These are phyloP conservation scores for Aspergillus aculeatus DNA, from an alignment of 2,329 filamentous ascomycete species.

Conservation along the genomic window DNA sequence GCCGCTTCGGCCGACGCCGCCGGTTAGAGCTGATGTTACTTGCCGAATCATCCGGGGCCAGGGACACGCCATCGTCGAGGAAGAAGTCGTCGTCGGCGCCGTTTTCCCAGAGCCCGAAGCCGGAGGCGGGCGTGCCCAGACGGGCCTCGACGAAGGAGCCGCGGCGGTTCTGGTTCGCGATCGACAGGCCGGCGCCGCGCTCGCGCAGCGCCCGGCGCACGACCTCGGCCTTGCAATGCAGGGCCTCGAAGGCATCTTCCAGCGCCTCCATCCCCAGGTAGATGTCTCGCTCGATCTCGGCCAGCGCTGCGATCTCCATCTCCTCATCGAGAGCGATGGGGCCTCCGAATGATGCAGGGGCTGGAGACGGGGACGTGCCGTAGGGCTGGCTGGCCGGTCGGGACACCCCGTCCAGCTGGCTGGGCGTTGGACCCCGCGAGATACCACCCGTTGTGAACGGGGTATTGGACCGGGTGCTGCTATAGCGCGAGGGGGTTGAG, in stretches of 20 bases:
- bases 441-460: conserved; percentile 34
- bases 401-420: conserved; percentile 42
- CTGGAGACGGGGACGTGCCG: conserved; percentile 52
- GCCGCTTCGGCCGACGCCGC: conserved; percentile 45
- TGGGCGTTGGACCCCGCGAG: conserved; percentile 36
- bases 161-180: conserved; percentile 47
- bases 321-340: conserved; percentile 91
- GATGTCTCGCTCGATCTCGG: conserved; percentile 90
- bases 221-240: conserved; percentile 81
- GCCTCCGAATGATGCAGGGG: conserved; percentile 62
- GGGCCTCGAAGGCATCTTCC: conserved; percentile 87
- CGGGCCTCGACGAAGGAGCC: conserved; percentile 43
- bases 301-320: conserved; percentile 83
- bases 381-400: conserved; percentile 42
- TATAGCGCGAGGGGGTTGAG: conserved; percentile 29
- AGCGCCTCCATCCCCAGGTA: conserved; percentile 91
- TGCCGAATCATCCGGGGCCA: conserved; percentile 51
- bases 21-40: conserved; percentile 51
- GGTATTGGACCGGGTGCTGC: conserved; percentile 41
- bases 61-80: conserved; percentile 45
- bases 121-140: conserved; percentile 43
- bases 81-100: conserved; percentile 47
- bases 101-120: conserved; percentile 37
- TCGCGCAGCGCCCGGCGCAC: conserved; percentile 78
- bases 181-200: conserved; percentile 71